Conservation (phyloP, 768 basidiomycete genomes). For the Mycena belliarum region DNA sequence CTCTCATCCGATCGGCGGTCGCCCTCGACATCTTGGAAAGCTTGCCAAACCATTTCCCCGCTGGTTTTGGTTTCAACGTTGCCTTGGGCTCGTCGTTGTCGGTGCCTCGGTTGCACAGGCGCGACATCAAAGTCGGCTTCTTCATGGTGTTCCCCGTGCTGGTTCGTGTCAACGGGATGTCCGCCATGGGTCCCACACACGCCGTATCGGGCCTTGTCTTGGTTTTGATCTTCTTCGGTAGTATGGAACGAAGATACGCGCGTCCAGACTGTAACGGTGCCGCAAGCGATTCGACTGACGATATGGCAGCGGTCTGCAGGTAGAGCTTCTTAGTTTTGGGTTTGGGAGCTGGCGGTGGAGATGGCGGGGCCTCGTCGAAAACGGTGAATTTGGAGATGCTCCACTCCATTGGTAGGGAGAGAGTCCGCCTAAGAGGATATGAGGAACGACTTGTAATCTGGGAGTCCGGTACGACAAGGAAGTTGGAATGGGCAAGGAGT, state of each 20-base stretch:
- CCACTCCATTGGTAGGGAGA: conserved; percentile 13
- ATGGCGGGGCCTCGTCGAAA: not conserved
- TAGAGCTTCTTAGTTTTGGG: conserved; percentile 2
- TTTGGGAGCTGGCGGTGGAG: conserved; percentile 3
- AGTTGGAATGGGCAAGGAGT: not conserved
- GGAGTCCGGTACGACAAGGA: not conserved
- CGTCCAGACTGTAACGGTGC: conserved; percentile 12
- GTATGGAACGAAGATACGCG: conserved; percentile 1
- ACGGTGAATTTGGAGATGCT: conserved; percentile 9
- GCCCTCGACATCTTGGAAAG: conserved; percentile 1
- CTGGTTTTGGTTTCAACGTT: not conserved
- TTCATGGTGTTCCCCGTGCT: conserved; percentile 6
- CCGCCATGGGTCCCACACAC: not conserved
- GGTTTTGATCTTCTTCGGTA: not conserved
- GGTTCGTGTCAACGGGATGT: conserved; percentile 4
- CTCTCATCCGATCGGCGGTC: conserved; percentile 3
- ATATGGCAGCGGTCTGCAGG: not conserved
- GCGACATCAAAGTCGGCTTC: not conserved
- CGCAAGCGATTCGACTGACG: conserved; percentile 6
- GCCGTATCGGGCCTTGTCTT: conserved; percentile 1
- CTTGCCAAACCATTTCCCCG: not conserved
- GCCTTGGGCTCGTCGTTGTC: not conserved
- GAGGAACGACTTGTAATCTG: not conserved
- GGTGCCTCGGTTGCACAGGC: not conserved
- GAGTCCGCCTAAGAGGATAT: conserved; percentile 4